Evolutionary conservation across 2,329 filamentous ascomycete genomes (phyloP), one percentile per base, ranked within the genome.

Genomic region (Zymoseptoria brevis): DNA sequence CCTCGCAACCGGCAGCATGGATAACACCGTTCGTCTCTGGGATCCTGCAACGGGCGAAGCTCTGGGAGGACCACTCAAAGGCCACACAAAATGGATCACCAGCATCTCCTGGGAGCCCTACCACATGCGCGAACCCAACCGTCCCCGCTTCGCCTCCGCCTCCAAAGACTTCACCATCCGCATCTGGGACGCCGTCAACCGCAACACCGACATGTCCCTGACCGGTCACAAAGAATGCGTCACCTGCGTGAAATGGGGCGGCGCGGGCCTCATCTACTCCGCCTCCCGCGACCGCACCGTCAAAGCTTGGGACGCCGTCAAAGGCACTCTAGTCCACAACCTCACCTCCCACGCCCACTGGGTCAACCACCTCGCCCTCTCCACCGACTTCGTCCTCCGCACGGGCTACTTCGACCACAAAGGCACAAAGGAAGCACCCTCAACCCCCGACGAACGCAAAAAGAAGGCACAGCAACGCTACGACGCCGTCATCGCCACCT

Each of bases 361-460:
- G 85, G 89, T 99, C 29, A 99, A 99, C 72, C 90, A 96, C 70
- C 82, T 99, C 21, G 91, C 94, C 0, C 81, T 99, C 4, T 96
- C 91, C 0, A 96, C 91, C 3, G 94, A 97, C 69, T 94, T 92
- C 69, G 91, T 88, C 1, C 79, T 96, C 41, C 83, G 91, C 54
- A 96, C 92, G 0, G 87, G 84, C 1, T 99, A 87, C 75, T 88
- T 89, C 70, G 93, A 97, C 69, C 91, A 96, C 73, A 84, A 83
- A 11, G 86, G 86, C 16, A 83, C 84, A 62, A 69, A 67, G 29
- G 78, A 88, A 0, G 78, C 88, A 0, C 92, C 92, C 0, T 76
- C 78, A 0, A 84, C 84, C 0, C 83, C 86, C 1, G 87, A 88
- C 64, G 89, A 82, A 53, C 92, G 88, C 75, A 77, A 87, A 16